Percentiles rank a stretch among this genome's conserved stretches.
Evolutionary conservation across 2,329 filamentous ascomycete species (phyloP).

Genomic region (Neodidymelliopsis sp.): DNA sequence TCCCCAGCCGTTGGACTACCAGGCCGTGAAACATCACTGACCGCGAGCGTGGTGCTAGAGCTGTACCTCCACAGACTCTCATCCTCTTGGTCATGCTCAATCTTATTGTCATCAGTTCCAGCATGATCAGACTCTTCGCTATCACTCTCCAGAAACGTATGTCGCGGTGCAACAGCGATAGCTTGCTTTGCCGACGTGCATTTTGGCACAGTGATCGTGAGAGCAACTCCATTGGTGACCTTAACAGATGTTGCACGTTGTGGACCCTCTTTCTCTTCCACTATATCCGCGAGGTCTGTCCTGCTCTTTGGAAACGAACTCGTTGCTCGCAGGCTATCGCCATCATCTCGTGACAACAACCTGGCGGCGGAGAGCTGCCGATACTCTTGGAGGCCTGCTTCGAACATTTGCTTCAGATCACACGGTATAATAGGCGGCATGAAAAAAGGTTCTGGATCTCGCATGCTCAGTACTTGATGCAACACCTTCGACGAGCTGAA

Average conservation of each 20-base stretch:
- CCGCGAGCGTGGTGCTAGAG: background rate
- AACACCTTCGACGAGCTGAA: constrained; percentile 15
- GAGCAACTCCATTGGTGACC: rapidly evolving
- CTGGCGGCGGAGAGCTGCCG: background rate
- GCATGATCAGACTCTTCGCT: background rate
- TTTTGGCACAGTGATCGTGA: background rate
- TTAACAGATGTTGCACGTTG: background rate
- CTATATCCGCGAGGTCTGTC: background rate
- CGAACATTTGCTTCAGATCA: background rate
- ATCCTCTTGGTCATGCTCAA: background rate
- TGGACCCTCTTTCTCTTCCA: constrained; percentile 10
- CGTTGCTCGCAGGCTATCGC: background rate
- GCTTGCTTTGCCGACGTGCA: background rate
- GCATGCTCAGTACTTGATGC: constrained; percentile 22
- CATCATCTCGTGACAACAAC: background rate
- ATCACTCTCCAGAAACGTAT: background rate
- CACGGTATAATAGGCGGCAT: background rate
- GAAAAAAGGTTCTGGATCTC: constrained; percentile 19
- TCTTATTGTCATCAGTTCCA: background rate
- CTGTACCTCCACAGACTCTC: background rate
- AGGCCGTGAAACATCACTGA: background rate
- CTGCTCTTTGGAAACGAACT: background rate
- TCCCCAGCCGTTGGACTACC: background rate
- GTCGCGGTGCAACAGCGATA: background rate
- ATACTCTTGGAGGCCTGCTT: background rate